Evolutionary conservation across 129 eudicot species (phyloP).

Genomic region (Mikania micrantha): DNA sequence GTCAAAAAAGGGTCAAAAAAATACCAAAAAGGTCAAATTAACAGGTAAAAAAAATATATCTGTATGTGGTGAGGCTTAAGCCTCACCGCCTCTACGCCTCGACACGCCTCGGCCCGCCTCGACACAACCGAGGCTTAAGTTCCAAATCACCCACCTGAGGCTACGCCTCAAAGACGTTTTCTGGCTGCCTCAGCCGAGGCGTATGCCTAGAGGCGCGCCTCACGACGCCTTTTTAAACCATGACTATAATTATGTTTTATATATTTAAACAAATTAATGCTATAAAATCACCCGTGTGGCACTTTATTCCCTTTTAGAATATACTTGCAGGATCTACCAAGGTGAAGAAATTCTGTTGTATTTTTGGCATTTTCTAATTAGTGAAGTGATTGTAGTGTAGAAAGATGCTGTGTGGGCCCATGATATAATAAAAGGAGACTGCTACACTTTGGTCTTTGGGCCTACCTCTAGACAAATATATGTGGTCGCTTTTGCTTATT

Average conservation of each 20-base stretch:
- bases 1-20: too few relatives aligned
- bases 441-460: neutral
- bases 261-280: neutral
- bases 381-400: conserved; percentile 4
- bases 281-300: neutral
- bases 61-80: too few relatives aligned
- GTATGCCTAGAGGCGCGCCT: too few relatives aligned
- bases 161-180: too few relatives aligned
- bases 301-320: neutral
- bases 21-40: too few relatives aligned
- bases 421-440: neutral
- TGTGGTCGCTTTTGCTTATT: neutral
- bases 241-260: neutral
- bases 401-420: conserved; percentile 2
- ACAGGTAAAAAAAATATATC: too few relatives aligned
- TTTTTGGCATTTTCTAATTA: neutral
- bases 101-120: too few relatives aligned
- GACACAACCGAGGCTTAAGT: too few relatives aligned
- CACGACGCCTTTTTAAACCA: too few relatives aligned
- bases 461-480: neutral
- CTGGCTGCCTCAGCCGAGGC: too few relatives aligned
- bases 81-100: too few relatives aligned
- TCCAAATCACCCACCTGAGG: too few relatives aligned
- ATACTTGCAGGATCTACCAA: neutral
- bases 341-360: neutral